A percentile compares a stretch with the other conserved stretches of the same genome.
Conservation (phyloP, 495 filamentous ascomycete genomes). For the Aspergillus ellipticus region DNA sequence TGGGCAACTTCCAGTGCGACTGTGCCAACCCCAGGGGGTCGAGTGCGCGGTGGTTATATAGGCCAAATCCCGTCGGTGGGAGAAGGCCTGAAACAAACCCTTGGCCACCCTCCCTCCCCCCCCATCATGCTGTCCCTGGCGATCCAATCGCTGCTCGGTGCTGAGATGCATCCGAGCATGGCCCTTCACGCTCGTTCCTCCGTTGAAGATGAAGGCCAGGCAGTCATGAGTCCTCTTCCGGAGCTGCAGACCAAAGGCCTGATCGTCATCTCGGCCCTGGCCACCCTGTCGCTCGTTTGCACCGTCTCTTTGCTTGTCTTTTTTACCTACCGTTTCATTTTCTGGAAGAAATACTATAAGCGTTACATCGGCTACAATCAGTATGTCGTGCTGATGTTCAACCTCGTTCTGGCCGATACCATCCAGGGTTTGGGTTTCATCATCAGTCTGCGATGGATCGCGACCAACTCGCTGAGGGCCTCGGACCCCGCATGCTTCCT, state of each 20-base stretch:
- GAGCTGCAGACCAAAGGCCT: slow-evolving; percentile 26
- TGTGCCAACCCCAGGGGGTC: neutral
- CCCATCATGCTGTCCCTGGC: neutral
- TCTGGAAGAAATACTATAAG: slow-evolving; percentile 42
- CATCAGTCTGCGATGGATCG: slow-evolving; percentile 55
- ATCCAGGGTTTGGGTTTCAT: slow-evolving; percentile 61
- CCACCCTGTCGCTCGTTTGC: slow-evolving; percentile 51
- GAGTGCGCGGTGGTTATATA: neutral
- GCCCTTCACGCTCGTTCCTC: neutral
- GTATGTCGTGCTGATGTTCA: slow-evolving; percentile 66
- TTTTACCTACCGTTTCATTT: slow-evolving; percentile 48
- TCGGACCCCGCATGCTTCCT: slow-evolving; percentile 53
- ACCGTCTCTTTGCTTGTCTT: slow-evolving; percentile 44
- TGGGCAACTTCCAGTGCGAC: neutral
- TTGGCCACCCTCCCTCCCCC: neutral
- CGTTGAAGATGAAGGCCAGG: neutral
- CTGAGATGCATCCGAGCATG: neutral
- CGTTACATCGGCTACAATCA: slow-evolving; percentile 52
- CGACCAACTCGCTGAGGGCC: slow-evolving; percentile 45
- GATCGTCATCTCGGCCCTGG: slow-evolving; percentile 47
- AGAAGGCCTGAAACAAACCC: neutral
- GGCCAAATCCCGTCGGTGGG: neutral
- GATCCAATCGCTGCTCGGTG: neutral
- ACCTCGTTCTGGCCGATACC: slow-evolving; percentile 65
- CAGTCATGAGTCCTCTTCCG: neutral